A percentile compares a stretch with the other conserved stretches of the same genome.
Evolutionary conservation across 192 early-diverging fungal species (phyloP).

Genomic region (Dissophora ornata): DNA sequence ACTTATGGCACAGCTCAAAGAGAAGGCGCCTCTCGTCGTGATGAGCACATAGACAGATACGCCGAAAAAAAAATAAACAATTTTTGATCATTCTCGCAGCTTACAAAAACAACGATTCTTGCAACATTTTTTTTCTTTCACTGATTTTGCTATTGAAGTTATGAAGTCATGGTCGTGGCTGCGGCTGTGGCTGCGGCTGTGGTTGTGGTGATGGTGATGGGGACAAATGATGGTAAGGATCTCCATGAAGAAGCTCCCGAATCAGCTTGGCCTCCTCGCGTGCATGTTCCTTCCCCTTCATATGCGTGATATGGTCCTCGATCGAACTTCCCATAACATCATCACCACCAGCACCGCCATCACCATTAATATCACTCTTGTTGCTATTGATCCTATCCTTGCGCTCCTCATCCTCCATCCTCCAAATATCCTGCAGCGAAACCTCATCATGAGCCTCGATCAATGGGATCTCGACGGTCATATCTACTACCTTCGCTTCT

Average conservation of each 20-base stretch:
- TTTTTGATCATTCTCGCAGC: too few relatives aligned
- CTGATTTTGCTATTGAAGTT: too few relatives aligned
- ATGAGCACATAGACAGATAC: too few relatives aligned
- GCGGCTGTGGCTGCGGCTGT: too few relatives aligned
- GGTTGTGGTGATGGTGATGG: too few relatives aligned
- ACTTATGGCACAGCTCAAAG: too few relatives aligned
- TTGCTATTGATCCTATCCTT: constrained; percentile 17
- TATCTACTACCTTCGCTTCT: neutral
- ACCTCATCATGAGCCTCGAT: constrained; percentile 39
- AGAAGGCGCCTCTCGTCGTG: too few relatives aligned
- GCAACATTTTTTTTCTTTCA: too few relatives aligned
- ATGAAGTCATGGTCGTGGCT: too few relatives aligned
- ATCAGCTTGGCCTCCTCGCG: constrained; percentile 38
- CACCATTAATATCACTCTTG: neutral
- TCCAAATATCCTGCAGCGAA: constrained; percentile 47
- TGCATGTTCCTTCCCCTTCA: constrained; percentile 40
- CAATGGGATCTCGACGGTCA: constrained; percentile 18
- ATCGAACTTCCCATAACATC: neutral
- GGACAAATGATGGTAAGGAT: neutral
- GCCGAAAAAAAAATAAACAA: too few relatives aligned
- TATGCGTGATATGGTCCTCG: constrained; percentile 6
- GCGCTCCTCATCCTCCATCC: constrained; percentile 47
- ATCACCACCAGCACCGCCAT: too few relatives aligned
- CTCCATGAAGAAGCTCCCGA: constrained; percentile 6
- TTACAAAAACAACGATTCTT: too few relatives aligned